These are phyloP conservation scores for Lipomyces anomalus DNA, from an alignment of 805 yeast species.

Conservation along the genomic window DNA sequence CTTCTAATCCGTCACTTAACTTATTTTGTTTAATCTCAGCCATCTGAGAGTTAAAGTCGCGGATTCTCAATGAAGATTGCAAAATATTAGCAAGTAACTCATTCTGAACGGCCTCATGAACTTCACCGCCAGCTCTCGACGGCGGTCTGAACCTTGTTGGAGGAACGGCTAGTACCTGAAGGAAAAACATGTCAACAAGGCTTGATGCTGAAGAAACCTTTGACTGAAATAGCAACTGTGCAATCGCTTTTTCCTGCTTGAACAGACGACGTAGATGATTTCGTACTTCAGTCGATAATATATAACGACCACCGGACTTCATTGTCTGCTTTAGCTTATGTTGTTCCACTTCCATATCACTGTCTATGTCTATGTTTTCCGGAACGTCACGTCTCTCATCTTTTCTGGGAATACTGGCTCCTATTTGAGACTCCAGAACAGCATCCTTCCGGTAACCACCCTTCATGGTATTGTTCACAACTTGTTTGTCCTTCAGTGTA, in stretches of 20 bases:
- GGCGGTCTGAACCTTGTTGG: constrained; percentile 96
- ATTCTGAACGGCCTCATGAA: constrained; percentile 91
- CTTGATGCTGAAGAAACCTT: constrained; percentile 53
- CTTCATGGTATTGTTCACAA: constrained; percentile 72
- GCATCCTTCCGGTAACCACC: constrained; percentile 71
- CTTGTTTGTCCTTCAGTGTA: constrained; percentile 75
- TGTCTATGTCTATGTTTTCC: constrained; percentile 8
- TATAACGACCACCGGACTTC: constrained; percentile 63
- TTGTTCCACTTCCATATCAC: constrained; percentile 32
- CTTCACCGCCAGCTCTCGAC: constrained; percentile 92
- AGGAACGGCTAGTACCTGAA: constrained; percentile 85
- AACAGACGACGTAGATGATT: constrained; percentile 72
- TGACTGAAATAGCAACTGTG: constrained; percentile 73
- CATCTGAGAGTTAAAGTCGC: constrained; percentile 85
- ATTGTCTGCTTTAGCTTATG: constrained; percentile 49
- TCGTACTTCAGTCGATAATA: constrained; percentile 80
- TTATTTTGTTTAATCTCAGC: constrained; percentile 52
- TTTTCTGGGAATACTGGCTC: too few relatives aligned
- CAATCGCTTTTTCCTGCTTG: constrained; percentile 59
- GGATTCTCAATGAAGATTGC: constrained; percentile 70
- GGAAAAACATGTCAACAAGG: constrained; percentile 79
- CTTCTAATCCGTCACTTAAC: constrained; percentile 29
- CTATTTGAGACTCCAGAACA: constrained; percentile 40
- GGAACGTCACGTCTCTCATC: constrained; percentile 2
- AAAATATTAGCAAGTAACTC: constrained; percentile 76